Evolutionary conservation across 23 red algal genomes (phyloP), one percentile per base, ranked within the genome.

Genomic region (Agarophyton chilense): DNA sequence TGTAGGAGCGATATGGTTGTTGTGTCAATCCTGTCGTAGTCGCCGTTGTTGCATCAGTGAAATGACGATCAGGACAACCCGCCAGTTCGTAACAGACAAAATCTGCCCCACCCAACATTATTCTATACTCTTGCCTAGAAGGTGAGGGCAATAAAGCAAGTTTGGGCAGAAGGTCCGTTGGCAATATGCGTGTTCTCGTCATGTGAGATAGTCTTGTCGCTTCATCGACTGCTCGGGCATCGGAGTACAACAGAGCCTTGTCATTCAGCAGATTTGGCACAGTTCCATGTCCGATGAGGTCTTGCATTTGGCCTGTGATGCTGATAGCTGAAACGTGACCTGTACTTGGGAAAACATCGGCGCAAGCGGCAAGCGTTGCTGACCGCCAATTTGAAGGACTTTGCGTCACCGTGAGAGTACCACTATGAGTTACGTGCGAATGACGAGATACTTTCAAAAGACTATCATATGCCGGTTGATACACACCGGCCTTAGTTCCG

Each of bases 221-320:
- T 39, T 67, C 67, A 63, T n/a, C 53, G 29, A 57, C 61, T 5
- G 85, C 85, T 28, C 85, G 85, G 25, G 55, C 70, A 49, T 89
- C 85, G 62, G 85, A 77, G 24, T 89, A 89, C 13, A 89, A 32
- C 52, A 89, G 18, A 8, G 85, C 85, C 7, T 19, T 39, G 36
- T 67, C 46, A 7, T 60, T 46, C 21, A 89, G 55, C 13, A 89
- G 52, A 24, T 62, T n/a, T 24, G 85, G 85, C 1, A 71, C 63
- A 66, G 28, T 31, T 22, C 85, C 85, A 40, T 61, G 43, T 7
- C 61, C 85, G 46, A 89, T 89, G 21, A 89, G 60, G 58, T 89
- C 70, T 54, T 89, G 85, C 85, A 89, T 89, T 33, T 89, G 85
- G 24, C 85, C 85, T 62, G 85, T 89, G 1, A 89, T 71, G 26